Base-by-base conservation (phyloP, 2,329 filamentous ascomycete species). In the Paecilomyces variotii region DNA sequence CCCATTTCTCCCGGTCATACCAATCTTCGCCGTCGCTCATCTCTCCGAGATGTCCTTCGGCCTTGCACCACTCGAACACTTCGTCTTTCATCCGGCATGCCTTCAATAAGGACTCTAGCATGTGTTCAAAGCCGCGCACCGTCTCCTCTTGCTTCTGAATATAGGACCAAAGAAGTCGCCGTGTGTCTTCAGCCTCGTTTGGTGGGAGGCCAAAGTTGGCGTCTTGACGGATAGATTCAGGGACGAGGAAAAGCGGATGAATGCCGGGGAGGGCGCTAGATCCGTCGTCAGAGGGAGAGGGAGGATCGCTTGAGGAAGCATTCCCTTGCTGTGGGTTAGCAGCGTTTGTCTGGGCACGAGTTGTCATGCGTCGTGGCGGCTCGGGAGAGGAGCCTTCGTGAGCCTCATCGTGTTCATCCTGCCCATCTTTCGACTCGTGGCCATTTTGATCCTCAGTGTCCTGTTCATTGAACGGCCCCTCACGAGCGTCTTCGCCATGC, bases 1-100 rank as follows among this genome's bases (percentile, higher is more conserved):
- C 79, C 84, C 83, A 87, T 64, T 84, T 81, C 57, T 84, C 81
- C 24, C 78, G 75, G 65, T 87, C 85, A 63, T 85, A 85, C 85
- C 85, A 87, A 65, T 87, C 85, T 71, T 87, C 85, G 1, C 85
- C 84, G 65, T 87, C 85, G 56, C 82, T 86, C 83, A 87, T 82
- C 67, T 87, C 84, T 3, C 84, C 83, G 14, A 86, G 72, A 68
- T 87, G 85, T 4, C 76, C 84, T 66, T 87, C 84, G 0, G 84
- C 83, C 66, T 84, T 85, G 66, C 80, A 81, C 79, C 81, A 84
- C 61, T 82, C 79, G 64, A 80, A 80, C 1, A 87, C 83, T 35
- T 82, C 78, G 50, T 81, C 78, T 58, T 84, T 77, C 79, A 85
- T 80, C 52, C 82, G 79, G 61, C 84, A 80, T n/a, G 84, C 82